Evolutionary conservation across 164 flowering plant genomes (phyloP).

Genomic region (Platanus orientalis): DNA sequence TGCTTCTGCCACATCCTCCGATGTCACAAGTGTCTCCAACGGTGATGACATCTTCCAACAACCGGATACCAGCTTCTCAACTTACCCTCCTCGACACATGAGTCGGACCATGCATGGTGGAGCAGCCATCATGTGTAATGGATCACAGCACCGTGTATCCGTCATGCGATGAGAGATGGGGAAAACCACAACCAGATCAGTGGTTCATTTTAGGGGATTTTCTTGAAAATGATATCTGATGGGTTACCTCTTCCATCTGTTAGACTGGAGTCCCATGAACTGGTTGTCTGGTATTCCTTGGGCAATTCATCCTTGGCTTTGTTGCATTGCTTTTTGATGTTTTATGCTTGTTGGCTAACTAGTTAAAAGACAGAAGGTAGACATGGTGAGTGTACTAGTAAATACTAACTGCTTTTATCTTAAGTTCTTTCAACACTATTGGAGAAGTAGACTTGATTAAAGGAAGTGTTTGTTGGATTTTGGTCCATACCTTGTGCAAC

Average conservation of each 20-base stretch:
- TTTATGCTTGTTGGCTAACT: neutral
- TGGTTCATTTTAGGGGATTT: neutral
- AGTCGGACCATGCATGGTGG: slow-evolving; percentile 32
- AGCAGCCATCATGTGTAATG: slow-evolving; percentile 27
- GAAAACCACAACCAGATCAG: slow-evolving; percentile 8
- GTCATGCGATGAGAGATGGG: slow-evolving; percentile 41
- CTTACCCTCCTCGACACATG: slow-evolving; percentile 28
- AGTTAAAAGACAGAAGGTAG: neutral
- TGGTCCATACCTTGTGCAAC: neutral
- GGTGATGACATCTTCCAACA: slow-evolving; percentile 24
- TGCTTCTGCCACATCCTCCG: slow-evolving; percentile 28
- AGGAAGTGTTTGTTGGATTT: neutral
- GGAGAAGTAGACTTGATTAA: neutral
- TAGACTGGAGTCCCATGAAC: too few relatives aligned
- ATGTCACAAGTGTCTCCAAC: slow-evolving; percentile 24
- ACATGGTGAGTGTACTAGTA: neutral
- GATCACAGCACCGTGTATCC: slow-evolving; percentile 40
- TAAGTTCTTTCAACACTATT: neutral
- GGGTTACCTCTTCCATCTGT: neutral
- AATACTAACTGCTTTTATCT: neutral
- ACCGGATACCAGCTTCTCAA: slow-evolving; percentile 30
- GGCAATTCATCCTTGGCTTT: slow-evolving; percentile 99
- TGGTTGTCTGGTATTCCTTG: slow-evolving; percentile 13
- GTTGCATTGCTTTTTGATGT: slow-evolving; percentile 9
- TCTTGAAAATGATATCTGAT: neutral